Percentiles rank a stretch among this genome's conserved stretches.
phyloP scores from a whole-genome alignment of 75 land plant species.

The Picea glauca region DNA sequence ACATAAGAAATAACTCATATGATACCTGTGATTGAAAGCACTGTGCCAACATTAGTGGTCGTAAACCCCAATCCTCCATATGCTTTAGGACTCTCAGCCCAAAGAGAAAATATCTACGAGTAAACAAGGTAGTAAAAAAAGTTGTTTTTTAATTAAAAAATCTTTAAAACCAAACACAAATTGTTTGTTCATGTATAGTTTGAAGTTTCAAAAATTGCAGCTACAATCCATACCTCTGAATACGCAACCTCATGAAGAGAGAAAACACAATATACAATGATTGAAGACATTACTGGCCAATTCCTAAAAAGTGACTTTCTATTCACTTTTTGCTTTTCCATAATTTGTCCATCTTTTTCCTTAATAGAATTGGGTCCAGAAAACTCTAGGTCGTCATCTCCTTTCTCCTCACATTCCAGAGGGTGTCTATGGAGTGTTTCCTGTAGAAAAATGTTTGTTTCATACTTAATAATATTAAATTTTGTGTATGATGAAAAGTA shows the following conservation, averaged over 20 bases:
- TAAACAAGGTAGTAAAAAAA: background rate
- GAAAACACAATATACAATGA: slow-evolving; percentile 42
- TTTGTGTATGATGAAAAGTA: too few relatives aligned
- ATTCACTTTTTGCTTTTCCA: background rate
- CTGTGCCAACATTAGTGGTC: background rate
- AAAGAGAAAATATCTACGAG: background rate
- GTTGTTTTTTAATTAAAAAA: too few relatives aligned
- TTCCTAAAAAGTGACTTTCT: slow-evolving; percentile 24
- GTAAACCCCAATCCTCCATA: background rate
- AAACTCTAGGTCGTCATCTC: slow-evolving; percentile 6
- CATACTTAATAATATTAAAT: too few relatives aligned
- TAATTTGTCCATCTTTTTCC: background rate
- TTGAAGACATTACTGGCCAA: slow-evolving; percentile 34
- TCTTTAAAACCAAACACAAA: background rate
- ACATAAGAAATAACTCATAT: background rate
- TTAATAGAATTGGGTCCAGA: background rate
- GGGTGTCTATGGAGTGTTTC: background rate
- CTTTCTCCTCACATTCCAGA: background rate
- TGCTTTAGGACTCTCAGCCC: background rate
- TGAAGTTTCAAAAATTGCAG: background rate
- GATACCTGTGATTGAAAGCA: background rate
- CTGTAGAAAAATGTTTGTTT: background rate
- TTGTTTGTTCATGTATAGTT: background rate
- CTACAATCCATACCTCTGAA: slow-evolving; percentile 37
- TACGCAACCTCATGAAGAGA: slow-evolving; percentile 51